These are phyloP conservation scores for Fusarium coicis DNA, from an alignment of 2,329 filamentous ascomycete genomes.

Conservation along the genomic window DNA sequence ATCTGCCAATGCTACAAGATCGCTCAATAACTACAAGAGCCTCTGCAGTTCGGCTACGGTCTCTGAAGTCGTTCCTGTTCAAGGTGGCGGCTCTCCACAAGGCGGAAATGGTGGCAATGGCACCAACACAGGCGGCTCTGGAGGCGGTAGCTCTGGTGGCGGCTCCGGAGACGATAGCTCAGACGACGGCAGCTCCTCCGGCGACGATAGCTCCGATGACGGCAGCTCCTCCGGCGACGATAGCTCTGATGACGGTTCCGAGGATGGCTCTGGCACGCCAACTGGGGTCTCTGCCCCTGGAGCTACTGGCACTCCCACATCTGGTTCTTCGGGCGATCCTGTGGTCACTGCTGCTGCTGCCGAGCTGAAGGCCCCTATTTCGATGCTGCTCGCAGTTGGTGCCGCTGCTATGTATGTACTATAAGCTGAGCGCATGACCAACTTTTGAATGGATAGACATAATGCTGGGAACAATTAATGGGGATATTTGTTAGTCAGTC, in stretches of 20 bases:
- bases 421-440: conserved; percentile 29
- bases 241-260: conserved; percentile 2
- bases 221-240: neutral
- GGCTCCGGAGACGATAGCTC: conserved; percentile 1
- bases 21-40: conserved; percentile 61
- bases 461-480: conserved; percentile 35
- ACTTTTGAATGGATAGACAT: conserved; percentile 23
- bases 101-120: conserved; percentile 33
- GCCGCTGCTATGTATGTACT: conserved; percentile 56
- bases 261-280: conserved; percentile 6
- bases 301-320: conserved; percentile 35
- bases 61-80: conserved; percentile 43
- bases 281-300: conserved; percentile 29
- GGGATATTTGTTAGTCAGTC: neutral
- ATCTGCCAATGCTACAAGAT: conserved; percentile 62
- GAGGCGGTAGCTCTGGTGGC: neutral
- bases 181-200: conserved; percentile 1
- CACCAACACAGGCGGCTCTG: conserved; percentile 3
- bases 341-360: conserved; percentile 40
- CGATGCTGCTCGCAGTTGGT: conserved; percentile 56
- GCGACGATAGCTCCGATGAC: neutral
- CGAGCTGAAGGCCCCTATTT: conserved; percentile 53
- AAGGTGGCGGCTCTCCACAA: conserved; percentile 27
- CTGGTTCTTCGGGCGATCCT: conserved; percentile 29
- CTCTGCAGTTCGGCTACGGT: conserved; percentile 49